These are phyloP conservation scores for Rhizomucor pusillus DNA, from an alignment of 371 early-diverging fungal genomes.

Conservation along the genomic window DNA sequence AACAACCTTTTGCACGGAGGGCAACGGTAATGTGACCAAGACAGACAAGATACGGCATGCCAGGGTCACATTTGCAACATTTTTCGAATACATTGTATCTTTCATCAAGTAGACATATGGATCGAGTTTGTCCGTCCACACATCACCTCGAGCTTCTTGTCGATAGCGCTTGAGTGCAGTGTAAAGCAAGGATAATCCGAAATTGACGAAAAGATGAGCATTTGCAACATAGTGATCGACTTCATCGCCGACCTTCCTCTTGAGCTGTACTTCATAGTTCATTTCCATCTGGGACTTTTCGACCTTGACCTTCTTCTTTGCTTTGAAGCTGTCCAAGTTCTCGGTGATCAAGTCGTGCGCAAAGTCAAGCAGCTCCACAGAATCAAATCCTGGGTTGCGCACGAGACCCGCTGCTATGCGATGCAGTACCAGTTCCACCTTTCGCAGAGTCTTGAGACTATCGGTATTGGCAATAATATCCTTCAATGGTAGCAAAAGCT, in stretches of 20 bases:
- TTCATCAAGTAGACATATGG: conserved; percentile 81
- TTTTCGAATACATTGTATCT: conserved; percentile 78
- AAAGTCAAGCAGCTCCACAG: conserved; percentile 72
- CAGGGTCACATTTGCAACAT: conserved; percentile 63
- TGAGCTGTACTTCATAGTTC: conserved; percentile 73
- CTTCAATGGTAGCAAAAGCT: conserved; percentile 80
- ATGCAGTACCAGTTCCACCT: conserved; percentile 78
- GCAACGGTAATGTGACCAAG: conserved; percentile 69
- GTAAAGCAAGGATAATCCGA: conserved; percentile 81
- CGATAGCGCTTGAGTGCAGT: conserved; percentile 67
- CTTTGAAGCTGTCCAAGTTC: conserved; percentile 61
- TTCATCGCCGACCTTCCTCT: conserved; percentile 48
- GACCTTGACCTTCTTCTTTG: conserved; percentile 42
- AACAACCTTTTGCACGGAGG: conserved; percentile 60
- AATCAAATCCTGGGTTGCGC: conserved; percentile 68
- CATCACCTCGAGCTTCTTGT: conserved; percentile 52
- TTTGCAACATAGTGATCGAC: conserved; percentile 74
- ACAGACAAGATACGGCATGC: conserved; percentile 70
- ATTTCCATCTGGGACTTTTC: conserved; percentile 54
- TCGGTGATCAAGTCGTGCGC: conserved; percentile 82
- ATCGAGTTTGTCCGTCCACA: conserved; percentile 67
- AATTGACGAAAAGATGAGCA: conserved; percentile 87
- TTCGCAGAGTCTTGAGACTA: conserved; percentile 66
- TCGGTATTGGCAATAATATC: conserved; percentile 84
- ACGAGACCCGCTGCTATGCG: conserved; percentile 77